These are phyloP conservation scores for Annona cherimola DNA, from an alignment of 164 flowering plant genomes.

Conservation along the genomic window DNA sequence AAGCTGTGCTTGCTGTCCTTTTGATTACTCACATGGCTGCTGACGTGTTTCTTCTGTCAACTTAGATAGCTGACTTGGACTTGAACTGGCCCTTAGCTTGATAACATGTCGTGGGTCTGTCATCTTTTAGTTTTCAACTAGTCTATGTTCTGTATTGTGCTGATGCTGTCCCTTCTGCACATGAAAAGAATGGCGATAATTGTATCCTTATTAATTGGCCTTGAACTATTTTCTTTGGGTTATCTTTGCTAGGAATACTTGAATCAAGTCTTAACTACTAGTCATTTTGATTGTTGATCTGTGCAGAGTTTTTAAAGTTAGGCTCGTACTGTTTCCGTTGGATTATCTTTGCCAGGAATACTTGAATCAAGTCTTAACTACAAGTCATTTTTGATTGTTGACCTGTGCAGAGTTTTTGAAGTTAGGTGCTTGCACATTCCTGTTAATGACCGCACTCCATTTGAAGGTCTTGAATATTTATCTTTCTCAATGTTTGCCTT, in stretches of 20 bases:
- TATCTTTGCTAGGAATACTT: neutral
- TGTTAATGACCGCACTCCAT: slow-evolving; percentile 75
- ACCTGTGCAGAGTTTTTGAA: slow-evolving; percentile 64
- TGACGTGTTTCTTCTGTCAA: too few relatives aligned
- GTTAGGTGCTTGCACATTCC: slow-evolving; percentile 95
- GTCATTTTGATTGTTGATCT: neutral
- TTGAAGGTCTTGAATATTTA: slow-evolving; percentile 48
- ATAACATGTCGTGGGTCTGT: too few relatives aligned
- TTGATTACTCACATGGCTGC: too few relatives aligned
- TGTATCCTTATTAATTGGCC: neutral
- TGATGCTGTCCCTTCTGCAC: neutral
- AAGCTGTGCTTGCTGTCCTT: too few relatives aligned
- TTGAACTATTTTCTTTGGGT: neutral
- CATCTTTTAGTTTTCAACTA: neutral
- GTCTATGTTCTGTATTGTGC: neutral
- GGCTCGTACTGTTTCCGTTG: neutral
- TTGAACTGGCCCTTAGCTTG: too few relatives aligned
- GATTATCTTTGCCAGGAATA: neutral
- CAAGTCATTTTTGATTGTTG: neutral
- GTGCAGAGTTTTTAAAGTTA: slow-evolving; percentile 77
- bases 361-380: neutral
- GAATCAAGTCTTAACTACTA: neutral
- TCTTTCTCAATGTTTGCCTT: neutral
- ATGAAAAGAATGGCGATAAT: neutral
- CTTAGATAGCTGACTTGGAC: too few relatives aligned